Evolutionary conservation across 2,329 filamentous ascomycete species (phyloP), one percentile per base, ranked within the genome.

Genomic region (Xylaria sp.): DNA sequence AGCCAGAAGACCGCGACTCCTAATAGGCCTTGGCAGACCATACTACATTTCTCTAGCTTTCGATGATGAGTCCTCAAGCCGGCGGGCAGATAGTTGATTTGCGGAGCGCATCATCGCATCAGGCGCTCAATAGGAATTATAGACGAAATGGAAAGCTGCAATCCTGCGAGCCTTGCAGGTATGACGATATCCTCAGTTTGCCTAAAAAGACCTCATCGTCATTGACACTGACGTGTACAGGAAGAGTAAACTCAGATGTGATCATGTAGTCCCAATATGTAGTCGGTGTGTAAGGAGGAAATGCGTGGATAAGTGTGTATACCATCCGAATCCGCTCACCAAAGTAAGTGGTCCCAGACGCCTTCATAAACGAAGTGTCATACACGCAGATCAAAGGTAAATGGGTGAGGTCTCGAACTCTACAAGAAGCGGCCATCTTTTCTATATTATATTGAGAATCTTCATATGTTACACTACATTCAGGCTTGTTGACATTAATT

Each of bases 131-230:
- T 13, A 74, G 73, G 32, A 79, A 74, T 60, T 79, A 80, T 57
- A 73, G 79, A 51, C 76, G 79, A 23, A 80, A 80, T 67, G 78
- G 79, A 18, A 80, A 79, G 70, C 63, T 80, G 29, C 79, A 80
- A 72, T 79, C 77, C 27, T 79, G 77, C 42, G 77, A 79, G 68
- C 74, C 74, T 3, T 77, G 76, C 71, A 74, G 75, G 62, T 76
- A 70, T 65, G 66, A 62, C 54, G 68, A 63, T 58, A 29, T 44
- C 23, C 32, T 60, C 42, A 42, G 44, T 53, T 64, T 65, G 35
- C 67, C 58, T 62, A 53, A 55, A 54, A 67, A 21, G 35, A 53
- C 42, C 75, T 58, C 76, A 74, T 73, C 65, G 59, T 66, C 65
- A 51, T 54, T 66, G 59, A 72, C 63, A 61, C 57, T 65, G 66